Percentiles rank a stretch among this genome's conserved stretches.
Evolutionary conservation across 1,284 basidiomycete species (phyloP).

Genomic region (Tilletia setariae): DNA sequence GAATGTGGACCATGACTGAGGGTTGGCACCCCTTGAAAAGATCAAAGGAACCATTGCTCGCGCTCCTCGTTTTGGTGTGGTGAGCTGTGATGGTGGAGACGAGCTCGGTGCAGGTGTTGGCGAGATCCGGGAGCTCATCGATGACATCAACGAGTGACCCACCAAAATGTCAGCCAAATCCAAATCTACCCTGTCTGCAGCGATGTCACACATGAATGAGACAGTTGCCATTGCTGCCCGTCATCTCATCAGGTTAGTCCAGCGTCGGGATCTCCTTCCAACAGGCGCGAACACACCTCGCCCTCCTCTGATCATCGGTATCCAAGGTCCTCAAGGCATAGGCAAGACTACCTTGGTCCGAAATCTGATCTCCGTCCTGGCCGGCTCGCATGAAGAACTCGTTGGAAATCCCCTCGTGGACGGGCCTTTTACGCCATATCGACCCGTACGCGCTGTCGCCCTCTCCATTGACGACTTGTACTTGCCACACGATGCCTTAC

Average conservation of each 20-base stretch:
- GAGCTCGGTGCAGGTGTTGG: neutral
- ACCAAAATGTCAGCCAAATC: too few species aligned
- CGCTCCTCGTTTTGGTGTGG: too few species aligned
- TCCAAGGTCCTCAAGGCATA: conserved; percentile 75
- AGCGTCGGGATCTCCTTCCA: neutral
- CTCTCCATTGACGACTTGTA: conserved; percentile 65
- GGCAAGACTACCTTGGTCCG: conserved; percentile 29
- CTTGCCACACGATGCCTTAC: conserved; percentile 66
- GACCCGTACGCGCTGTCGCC: neutral
- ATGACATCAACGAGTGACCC: too few species aligned
- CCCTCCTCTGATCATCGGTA: conserved; percentile 61
- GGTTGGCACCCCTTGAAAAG: neutral
- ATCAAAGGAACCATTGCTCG: neutral
- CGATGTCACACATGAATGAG: too few species aligned
- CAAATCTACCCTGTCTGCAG: too few species aligned
- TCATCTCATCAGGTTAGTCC: neutral
- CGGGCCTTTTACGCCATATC: neutral
- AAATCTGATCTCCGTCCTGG: neutral
- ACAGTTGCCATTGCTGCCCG: neutral
- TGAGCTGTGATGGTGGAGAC: too few species aligned
- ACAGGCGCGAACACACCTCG: neutral
- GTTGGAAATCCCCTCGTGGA: neutral
- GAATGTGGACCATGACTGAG: conserved; percentile 10
- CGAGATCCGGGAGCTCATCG: neutral
- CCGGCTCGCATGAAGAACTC: neutral